Evolutionary conservation across 805 yeast genomes (phyloP).

Genomic region (Tetrapisispora arboricola): DNA sequence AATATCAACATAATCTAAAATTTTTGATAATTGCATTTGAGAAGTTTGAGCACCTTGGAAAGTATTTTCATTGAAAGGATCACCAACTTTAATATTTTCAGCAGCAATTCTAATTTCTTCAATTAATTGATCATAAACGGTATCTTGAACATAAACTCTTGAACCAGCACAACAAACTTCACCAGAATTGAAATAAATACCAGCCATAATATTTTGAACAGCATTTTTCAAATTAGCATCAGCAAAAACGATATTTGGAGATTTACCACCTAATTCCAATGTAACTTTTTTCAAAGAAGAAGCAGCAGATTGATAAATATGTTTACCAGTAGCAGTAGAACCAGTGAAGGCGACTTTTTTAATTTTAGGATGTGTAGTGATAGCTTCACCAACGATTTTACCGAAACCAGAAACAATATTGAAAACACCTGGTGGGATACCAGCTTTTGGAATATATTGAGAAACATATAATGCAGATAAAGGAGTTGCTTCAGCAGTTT

Average conservation of each 20-base stretch:
- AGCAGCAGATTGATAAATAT: conserved; percentile 63
- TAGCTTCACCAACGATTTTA: conserved; percentile 61
- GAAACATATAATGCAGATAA: conserved; percentile 66
- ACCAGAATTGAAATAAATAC: conserved; percentile 83
- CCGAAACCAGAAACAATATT: conserved; percentile 76
- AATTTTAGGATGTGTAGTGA: conserved; percentile 58
- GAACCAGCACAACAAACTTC: conserved; percentile 93
- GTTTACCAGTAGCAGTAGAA: conserved; percentile 72
- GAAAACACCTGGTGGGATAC: conserved; percentile 73
- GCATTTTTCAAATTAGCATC: conserved; percentile 64
- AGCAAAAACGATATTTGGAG: conserved; percentile 72
- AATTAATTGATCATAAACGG: conserved; percentile 56
- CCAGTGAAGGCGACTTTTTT: conserved; percentile 84
- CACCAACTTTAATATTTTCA: conserved; percentile 55
- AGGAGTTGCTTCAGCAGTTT: conserved; percentile 85
- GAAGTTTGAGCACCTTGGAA: conserved; percentile 75
- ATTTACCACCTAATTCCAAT: conserved; percentile 83
- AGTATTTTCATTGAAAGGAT: conserved; percentile 61
- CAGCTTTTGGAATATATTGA: conserved; percentile 58
- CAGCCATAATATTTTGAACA: conserved; percentile 56
- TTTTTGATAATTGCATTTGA: conserved; percentile 53
- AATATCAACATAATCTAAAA: conserved; percentile 48
- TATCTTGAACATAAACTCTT: conserved; percentile 71
- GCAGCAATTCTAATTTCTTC: conserved; percentile 42
- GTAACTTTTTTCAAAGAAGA: conserved; percentile 69